Evolutionary conservation across 257 asterid species (phyloP).

Genomic region (Solanum lycopersicoides): DNA sequence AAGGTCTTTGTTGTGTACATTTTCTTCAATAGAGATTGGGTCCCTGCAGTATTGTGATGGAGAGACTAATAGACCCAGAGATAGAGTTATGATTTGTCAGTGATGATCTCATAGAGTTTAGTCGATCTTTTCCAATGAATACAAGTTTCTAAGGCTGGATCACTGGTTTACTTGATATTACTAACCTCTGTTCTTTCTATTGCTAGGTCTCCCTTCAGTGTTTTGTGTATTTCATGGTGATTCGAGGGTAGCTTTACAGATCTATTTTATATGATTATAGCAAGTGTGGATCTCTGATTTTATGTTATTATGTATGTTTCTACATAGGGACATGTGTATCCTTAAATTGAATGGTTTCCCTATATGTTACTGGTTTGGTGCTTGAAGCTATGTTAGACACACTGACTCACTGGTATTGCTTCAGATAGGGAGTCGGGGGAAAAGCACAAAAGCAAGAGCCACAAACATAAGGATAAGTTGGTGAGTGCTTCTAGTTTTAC

Average conservation of each 20-base stretch:
- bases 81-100: background rate
- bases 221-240: background rate
- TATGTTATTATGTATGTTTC: background rate
- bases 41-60: background rate
- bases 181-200: background rate
- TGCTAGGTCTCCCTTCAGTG: background rate
- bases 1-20: background rate
- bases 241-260: background rate
- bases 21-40: background rate
- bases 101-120: background rate
- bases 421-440: constrained; percentile 48
- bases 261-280: background rate
- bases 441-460: constrained; percentile 49
- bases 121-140: background rate
- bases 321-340: background rate
- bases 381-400: background rate
- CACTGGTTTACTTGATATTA: background rate
- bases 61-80: background rate
- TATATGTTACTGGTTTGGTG: background rate
- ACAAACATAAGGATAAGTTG: constrained; percentile 23
- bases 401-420: constrained; percentile 11
- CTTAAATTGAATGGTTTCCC: background rate
- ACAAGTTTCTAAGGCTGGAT: background rate
- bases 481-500: constrained; percentile 36
- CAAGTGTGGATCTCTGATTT: background rate